These are phyloP conservation scores for Apophysomyces elegans DNA, from an alignment of 371 early-diverging fungal genomes.

Conservation along the genomic window DNA sequence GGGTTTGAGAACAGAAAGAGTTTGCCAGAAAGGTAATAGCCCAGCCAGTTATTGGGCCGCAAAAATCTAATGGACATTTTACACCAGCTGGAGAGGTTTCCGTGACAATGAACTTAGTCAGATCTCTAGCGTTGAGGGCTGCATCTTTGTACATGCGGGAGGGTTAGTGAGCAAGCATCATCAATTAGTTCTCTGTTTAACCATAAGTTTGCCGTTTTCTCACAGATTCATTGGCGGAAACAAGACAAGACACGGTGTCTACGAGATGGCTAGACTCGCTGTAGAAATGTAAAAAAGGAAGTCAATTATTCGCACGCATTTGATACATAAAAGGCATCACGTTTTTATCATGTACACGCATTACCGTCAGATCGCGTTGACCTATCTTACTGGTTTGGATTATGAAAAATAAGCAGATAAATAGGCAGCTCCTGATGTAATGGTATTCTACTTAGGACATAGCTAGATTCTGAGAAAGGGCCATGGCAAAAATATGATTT, in stretches of 20 bases:
- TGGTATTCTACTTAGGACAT: background rate
- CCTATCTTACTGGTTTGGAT: no score
- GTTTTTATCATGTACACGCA: no score
- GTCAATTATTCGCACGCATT: background rate
- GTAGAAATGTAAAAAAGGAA: conserved; percentile 43
- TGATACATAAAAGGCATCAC: background rate
- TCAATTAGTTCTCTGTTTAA: background rate
- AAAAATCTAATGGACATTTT: background rate
- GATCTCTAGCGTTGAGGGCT: conserved; percentile 77
- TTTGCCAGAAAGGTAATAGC: conserved; percentile 73
- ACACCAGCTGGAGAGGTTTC: conserved; percentile 88
- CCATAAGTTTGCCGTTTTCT: background rate
- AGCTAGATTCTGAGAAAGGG: background rate
- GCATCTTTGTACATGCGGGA: conserved; percentile 95
- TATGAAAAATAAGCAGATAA: no score
- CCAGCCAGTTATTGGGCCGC: background rate
- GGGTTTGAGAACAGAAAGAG: conserved; percentile 90
- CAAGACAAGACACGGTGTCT: conserved; percentile 51
- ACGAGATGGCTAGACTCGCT: conserved; percentile 53
- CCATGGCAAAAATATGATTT: background rate
- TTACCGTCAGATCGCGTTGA: no score
- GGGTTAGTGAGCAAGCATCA: conserved; percentile 52
- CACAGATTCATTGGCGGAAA: conserved; percentile 76
- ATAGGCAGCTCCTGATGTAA: no score
- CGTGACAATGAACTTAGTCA: conserved; percentile 87